Evolutionary conservation across 106 monocot species (phyloP).

Genomic region (Cymbidium sinense): DNA sequence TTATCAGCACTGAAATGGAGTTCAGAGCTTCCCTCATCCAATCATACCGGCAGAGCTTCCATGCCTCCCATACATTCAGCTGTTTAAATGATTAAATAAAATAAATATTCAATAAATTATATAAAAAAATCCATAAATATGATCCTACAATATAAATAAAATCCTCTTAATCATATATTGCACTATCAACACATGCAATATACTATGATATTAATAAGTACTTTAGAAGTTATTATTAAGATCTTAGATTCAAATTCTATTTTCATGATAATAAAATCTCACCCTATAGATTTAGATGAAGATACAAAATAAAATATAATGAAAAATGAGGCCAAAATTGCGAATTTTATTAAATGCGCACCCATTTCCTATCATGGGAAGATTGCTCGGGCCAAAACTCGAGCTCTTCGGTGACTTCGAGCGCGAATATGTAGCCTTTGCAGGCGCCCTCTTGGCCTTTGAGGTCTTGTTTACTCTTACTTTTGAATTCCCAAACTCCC

Average conservation of each 20-base stretch:
- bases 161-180: no score
- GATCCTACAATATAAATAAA: no score
- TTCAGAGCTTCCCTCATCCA: conserved; percentile 19
- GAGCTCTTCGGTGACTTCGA: conserved; percentile 51
- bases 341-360: conserved; percentile 6
- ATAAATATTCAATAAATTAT: no score
- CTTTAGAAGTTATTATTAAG: no score
- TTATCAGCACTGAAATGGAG: not conserved
- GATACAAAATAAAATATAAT: no score
- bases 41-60: conserved; percentile 14
- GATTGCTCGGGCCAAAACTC: conserved; percentile 49
- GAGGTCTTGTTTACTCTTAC: conserved; percentile 51
- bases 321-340: not conserved
- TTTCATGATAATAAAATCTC: no score
- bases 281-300: no score
- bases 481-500: conserved; percentile 55
- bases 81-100: not conserved
- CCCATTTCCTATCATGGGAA: conserved; percentile 48
- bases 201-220: not conserved
- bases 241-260: no score
- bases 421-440: conserved; percentile 41
- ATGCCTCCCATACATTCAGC: conserved; percentile 9
- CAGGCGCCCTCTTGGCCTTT: conserved; percentile 31
- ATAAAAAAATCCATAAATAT: no score
- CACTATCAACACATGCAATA: no score